A percentile compares a stretch with the other conserved stretches of the same genome.
These are phyloP conservation scores for Crithidia brevicula DNA, from an alignment of 208 protist species.

Conservation along the genomic window DNA sequence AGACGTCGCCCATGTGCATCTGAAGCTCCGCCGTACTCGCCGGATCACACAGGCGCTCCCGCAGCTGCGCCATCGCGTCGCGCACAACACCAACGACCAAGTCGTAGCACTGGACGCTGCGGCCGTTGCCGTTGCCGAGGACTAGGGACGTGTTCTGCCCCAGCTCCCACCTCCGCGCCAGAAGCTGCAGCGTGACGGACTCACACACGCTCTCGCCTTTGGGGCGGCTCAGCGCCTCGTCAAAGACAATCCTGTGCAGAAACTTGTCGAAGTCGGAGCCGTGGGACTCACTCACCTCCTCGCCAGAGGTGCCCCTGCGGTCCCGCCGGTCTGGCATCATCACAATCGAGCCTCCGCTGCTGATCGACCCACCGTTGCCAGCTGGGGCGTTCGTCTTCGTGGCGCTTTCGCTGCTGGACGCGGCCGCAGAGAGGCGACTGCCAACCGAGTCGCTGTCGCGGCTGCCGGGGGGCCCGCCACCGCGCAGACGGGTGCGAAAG, in stretches of 20 bases:
- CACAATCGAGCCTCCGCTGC: not conserved
- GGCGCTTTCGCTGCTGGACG: not conserved
- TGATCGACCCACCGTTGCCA: not conserved
- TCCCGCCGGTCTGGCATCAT: constrained; percentile 7
- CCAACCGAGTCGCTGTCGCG: not conserved
- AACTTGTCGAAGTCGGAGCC: constrained; percentile 21
- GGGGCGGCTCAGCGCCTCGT: constrained; percentile 37
- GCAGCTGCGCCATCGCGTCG: constrained; percentile 15
- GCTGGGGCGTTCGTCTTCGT: not conserved
- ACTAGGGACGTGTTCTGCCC: constrained; percentile 37
- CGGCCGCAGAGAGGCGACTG: not conserved
- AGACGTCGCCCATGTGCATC: constrained; percentile 22
- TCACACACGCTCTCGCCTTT: constrained; percentile 13
- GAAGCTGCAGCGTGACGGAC: constrained; percentile 33
- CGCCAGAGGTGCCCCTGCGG: not conserved
- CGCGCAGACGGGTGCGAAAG: not conserved
- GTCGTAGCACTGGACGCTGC: constrained; percentile 17
- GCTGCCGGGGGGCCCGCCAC: not conserved
- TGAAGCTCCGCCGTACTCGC: constrained; percentile 17
- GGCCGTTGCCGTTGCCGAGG: constrained; percentile 30
- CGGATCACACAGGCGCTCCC: constrained; percentile 8
- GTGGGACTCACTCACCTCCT: not conserved
- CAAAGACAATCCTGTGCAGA: constrained; percentile 13
- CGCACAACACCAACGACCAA: constrained; percentile 16
- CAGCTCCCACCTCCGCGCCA: constrained; percentile 23